These are phyloP conservation scores for Gentiana macrophylla DNA, from an alignment of 257 asterid genomes.

Conservation along the genomic window DNA sequence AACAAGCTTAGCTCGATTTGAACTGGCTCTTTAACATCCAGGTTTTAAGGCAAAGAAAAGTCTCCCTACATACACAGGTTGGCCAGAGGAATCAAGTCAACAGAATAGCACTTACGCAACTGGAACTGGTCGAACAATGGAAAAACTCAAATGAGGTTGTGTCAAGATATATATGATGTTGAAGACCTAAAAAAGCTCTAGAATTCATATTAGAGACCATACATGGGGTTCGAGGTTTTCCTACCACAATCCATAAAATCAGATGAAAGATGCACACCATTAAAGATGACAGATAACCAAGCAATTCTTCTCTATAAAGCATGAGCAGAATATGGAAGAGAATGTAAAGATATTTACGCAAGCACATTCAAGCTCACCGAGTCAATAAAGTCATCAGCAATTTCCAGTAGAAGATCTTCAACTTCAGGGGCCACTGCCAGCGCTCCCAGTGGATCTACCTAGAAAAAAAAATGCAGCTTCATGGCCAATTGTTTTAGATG, in stretches of 20 bases:
- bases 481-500: too few relatives aligned
- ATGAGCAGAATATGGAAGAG: not conserved
- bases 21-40: too few relatives aligned
- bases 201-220: not conserved
- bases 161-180: too few relatives aligned
- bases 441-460: slow-evolving; percentile 58
- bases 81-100: too few relatives aligned
- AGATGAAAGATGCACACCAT: not conserved
- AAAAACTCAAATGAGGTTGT: too few relatives aligned
- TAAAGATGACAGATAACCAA: not conserved
- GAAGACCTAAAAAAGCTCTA: not conserved
- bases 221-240: not conserved
- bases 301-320: not conserved
- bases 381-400: slow-evolving; percentile 81
- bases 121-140: too few relatives aligned
- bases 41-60: too few relatives aligned
- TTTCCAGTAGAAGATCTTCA: slow-evolving; percentile 71
- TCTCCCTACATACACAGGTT: too few relatives aligned
- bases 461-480: slow-evolving; percentile 11
- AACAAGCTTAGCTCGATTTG: too few relatives aligned
- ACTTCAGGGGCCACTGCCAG: slow-evolving; percentile 77
- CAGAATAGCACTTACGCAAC: too few relatives aligned
- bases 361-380: slow-evolving; percentile 43
- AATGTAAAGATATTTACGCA: not conserved
- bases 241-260: not conserved